phyloP scores from a whole-genome alignment of 345 rosid genomes.

The Odontarrhena argentea region DNA sequence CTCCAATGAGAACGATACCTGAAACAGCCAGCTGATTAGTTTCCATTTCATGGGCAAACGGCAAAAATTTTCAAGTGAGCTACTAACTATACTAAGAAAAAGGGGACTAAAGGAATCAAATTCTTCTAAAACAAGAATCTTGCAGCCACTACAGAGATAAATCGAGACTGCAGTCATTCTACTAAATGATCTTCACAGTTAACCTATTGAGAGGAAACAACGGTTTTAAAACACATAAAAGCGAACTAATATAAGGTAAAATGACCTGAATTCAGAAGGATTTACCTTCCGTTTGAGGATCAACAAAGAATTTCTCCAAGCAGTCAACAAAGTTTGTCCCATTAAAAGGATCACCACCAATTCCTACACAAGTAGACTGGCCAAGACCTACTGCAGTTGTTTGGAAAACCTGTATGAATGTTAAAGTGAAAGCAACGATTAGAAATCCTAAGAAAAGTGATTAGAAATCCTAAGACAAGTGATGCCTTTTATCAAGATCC shows the following conservation, averaged over 20 bases:
- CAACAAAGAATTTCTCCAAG: slow-evolving; percentile 69
- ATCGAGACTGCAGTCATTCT: not conserved
- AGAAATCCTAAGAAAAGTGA: slow-evolving; percentile 1
- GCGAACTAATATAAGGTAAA: not conserved
- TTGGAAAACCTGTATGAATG: slow-evolving; percentile 77
- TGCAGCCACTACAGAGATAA: slow-evolving; percentile 4
- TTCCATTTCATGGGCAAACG: not conserved
- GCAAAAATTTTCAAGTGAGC: slow-evolving; percentile 9
- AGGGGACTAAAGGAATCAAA: slow-evolving; percentile 5
- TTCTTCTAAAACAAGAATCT: slow-evolving; percentile 17
- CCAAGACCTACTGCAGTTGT: slow-evolving; percentile 96
- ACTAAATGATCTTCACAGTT: slow-evolving; percentile 3
- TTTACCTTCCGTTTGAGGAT: slow-evolving; percentile 97
- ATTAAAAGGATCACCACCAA: slow-evolving; percentile 97
- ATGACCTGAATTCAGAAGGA: not conserved
- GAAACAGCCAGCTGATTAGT: slow-evolving; percentile 36
- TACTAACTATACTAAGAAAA: slow-evolving; percentile 10
- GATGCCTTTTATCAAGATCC: not conserved
- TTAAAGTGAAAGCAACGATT: slow-evolving; percentile 6
- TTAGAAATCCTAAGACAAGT: slow-evolving; percentile 4
- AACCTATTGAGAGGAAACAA: not conserved
- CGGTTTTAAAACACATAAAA: not conserved
- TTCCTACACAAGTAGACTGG: slow-evolving; percentile 94
- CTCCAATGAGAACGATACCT: slow-evolving; percentile 95
- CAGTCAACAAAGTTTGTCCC: slow-evolving; percentile 98